Evolutionary conservation across 805 yeast genomes (phyloP).

Genomic region (Deakozyma indianensis): DNA sequence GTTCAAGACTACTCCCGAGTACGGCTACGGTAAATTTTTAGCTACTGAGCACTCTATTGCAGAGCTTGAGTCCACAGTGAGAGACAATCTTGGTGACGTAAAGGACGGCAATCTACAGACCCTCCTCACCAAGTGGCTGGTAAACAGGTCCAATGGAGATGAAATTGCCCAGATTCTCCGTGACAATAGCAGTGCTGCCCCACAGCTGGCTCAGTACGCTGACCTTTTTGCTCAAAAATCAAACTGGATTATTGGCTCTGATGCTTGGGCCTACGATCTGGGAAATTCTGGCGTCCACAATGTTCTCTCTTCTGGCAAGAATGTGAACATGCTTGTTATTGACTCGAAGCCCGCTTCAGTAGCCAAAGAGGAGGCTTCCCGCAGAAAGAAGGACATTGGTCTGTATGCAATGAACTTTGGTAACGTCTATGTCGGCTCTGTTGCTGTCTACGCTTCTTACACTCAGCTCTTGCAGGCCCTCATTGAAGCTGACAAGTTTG

Average conservation of each 20-base stretch:
- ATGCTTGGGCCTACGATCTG: slow-evolving; percentile 87
- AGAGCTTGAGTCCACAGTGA: neutral
- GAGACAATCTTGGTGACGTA: neutral
- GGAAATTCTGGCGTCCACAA: slow-evolving; percentile 88
- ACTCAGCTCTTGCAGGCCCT: slow-evolving; percentile 84
- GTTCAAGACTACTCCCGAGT: slow-evolving; percentile 55
- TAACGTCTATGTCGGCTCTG: slow-evolving; percentile 80
- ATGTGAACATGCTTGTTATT: slow-evolving; percentile 71
- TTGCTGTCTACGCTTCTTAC: slow-evolving; percentile 85
- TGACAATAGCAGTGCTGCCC: slow-evolving; percentile 21
- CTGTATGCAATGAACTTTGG: slow-evolving; percentile 90
- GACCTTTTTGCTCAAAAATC: slow-evolving; percentile 35
- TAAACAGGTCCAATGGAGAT: slow-evolving; percentile 20
- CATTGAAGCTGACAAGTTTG: slow-evolving; percentile 74
- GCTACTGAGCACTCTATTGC: slow-evolving; percentile 33
- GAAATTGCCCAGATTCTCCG: slow-evolving; percentile 6
- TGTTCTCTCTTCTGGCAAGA: slow-evolving; percentile 57
- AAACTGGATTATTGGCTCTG: slow-evolving; percentile 85
- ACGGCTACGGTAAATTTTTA: slow-evolving; percentile 67
- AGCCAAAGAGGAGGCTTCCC: slow-evolving; percentile 14
- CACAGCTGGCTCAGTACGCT: slow-evolving; percentile 24
- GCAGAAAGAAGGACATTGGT: slow-evolving; percentile 82
- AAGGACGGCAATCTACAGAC: slow-evolving; percentile 34
- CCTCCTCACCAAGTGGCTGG: slow-evolving; percentile 56
- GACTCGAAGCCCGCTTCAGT: slow-evolving; percentile 64